Evolutionary conservation across 2,329 filamentous ascomycete species (phyloP), one percentile per base, ranked within the genome.

Genomic region (Phyllosticta citrichinensis): DNA sequence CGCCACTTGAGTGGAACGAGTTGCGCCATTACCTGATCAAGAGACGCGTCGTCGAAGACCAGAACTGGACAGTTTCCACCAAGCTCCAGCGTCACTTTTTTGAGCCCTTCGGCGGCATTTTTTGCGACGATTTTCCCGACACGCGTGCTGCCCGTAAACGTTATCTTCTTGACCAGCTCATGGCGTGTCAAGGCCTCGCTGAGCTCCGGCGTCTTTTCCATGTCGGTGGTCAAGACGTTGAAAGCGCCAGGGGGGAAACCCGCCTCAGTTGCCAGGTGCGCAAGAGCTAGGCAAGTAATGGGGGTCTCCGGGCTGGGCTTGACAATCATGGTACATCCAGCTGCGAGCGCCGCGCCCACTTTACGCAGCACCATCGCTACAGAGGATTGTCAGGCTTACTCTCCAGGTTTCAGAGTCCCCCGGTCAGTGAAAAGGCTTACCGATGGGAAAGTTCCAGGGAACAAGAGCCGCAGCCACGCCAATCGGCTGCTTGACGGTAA

Each of bases 401-500:
- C n/a, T 47, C 17, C 2, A n/a, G 5, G 2, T n/a, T 47, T n/a
- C 17, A 47, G 3, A n/a, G n/a, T n/a, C 12, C 6, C 3, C 40
- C 40, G 40, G 22, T 22, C 22, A 22, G 22, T 22, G 22, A 3
- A 22, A 22, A n/a, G 6, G 17, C 40, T 47, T n/a, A 47, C 40
- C 40, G 14, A 84, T 10, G 73, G 73, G 20, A 68, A 72, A 58
- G 33, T 77, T 76, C 74, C 75, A 77, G 0, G 75, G 73, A 17
- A 74, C 73, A 50, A 78, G 75, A 2, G 73, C 74, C 3, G 73
- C 75, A 8, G 71, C 74, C 12, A 77, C 76, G 59, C 76, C 74
- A 8, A 74, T 64, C 11, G 76, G 76, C 64, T 77, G 87, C 76
- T 92, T 92, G 66, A 91, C 81, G 0, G 86, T 87, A 63, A 92